Evolutionary conservation across 257 asterid genomes (phyloP).

Genomic region (Phtheirospermum japonicum): DNA sequence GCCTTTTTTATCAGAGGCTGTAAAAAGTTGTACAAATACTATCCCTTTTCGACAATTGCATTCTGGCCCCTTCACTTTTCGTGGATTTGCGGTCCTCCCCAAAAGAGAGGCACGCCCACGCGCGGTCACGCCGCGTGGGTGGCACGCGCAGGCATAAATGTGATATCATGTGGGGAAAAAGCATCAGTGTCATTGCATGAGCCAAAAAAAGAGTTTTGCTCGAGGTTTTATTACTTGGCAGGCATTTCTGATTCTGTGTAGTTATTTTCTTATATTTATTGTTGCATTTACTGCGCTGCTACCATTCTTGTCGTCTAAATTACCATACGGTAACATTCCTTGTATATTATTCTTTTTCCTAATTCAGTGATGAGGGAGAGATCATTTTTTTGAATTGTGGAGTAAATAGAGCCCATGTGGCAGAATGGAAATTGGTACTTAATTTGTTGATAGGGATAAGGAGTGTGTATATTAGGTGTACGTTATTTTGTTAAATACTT

Average conservation of each 20-base stretch:
- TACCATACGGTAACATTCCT: too few relatives aligned
- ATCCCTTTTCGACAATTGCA: constrained; percentile 24
- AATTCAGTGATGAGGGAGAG: too few relatives aligned
- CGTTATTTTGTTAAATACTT: too few relatives aligned
- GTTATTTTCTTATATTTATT: constrained; percentile 22
- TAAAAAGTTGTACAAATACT: not conserved
- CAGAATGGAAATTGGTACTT: too few relatives aligned
- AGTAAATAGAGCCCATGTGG: too few relatives aligned
- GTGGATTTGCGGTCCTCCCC: not conserved
- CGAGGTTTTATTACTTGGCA: not conserved
- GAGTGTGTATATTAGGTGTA: too few relatives aligned
- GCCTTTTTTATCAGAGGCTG: too few relatives aligned
- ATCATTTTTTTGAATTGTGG: too few relatives aligned
- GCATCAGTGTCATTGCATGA: constrained; percentile 8
- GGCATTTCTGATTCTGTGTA: not conserved
- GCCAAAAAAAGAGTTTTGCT: not conserved
- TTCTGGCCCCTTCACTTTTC: constrained; percentile 21
- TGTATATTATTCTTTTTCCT: too few relatives aligned
- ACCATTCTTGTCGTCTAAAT: not conserved
- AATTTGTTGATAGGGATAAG: too few relatives aligned
- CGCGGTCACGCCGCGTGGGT: not conserved
- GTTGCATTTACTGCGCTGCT: not conserved
- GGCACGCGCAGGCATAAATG: not conserved
- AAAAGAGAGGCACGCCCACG: not conserved
- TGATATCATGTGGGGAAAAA: not conserved